Base-by-base conservation (phyloP, 1,284 basidiomycete genomes). In the Takashimella koratensis region DNA sequence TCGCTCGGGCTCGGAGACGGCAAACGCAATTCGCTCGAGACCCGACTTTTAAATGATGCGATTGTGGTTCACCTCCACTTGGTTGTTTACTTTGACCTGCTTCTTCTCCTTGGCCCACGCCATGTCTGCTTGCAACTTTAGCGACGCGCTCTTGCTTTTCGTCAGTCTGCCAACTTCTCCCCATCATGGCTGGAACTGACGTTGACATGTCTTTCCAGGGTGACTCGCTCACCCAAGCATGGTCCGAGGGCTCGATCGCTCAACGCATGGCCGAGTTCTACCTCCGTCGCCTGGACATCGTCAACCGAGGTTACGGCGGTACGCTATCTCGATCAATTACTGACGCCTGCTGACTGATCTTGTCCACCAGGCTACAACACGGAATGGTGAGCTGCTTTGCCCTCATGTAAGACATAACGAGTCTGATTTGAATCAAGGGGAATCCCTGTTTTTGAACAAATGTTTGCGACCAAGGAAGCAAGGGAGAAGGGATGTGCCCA, bases 381-480 rank as follows among this genome's bases (percentile, higher is more conserved):
- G 0, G 84, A 86, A 41, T 92, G 90, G 75, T 74, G 19, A 11
- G 66, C 21, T 11, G 4, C 4, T 8, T 6, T 5, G 3, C 23
- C 26, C 41, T 20, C 44, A 19, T 21, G n/a, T 19, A 22, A 27
- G 21, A 42, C 51, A n/a, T n/a, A n/a, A n/a, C n/a, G n/a, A n/a
- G n/a, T n/a, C n/a, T n/a, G n/a, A n/a, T n/a, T n/a, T n/a, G n/a
- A n/a, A n/a, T 58, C 64, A 23, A 77, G 76, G 89, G 86, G 81
- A 3, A 77, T 90, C 22, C 86, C 87, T 0, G 81, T 89, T 26
- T 83, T 92, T 57, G 81, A 88, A 65, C 84, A 86, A 80, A 86
- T 87, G 50, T 62, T 77, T 59, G 82, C 83, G 21, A 81, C 79
- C 52, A 77, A 77, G 59, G 65, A 79, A n/a, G 77, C 81, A 49